Evolutionary conservation across 305 asterid genomes (phyloP).

Genomic region (Fraxinus paxiana): DNA sequence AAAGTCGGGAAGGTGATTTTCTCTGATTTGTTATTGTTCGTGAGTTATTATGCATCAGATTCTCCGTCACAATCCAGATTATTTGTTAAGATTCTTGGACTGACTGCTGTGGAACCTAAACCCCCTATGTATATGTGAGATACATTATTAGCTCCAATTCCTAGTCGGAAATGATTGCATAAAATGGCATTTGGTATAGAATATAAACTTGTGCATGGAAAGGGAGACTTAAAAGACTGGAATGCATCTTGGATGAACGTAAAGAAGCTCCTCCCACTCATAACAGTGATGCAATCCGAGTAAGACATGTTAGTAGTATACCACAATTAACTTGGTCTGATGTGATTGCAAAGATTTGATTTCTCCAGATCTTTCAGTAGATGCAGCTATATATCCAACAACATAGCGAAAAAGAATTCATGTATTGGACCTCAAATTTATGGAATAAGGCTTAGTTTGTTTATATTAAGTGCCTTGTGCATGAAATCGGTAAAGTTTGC

Average conservation of each 20-base stretch:
- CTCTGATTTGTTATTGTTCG: slow-evolving; percentile 6
- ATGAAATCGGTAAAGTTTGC: not conserved
- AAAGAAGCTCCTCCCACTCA: not conserved
- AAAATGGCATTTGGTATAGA: not conserved
- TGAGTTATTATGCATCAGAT: not conserved
- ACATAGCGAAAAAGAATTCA: not conserved
- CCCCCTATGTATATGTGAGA: not conserved
- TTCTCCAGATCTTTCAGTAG: not conserved
- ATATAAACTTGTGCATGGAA: not conserved
- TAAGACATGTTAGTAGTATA: not conserved
- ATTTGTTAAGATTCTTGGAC: not conserved
- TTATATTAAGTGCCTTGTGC: not conserved
- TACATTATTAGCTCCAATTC: not conserved
- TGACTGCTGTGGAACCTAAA: not conserved
- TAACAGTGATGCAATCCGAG: not conserved
- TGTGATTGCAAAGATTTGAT: not conserved
- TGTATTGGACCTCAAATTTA: not conserved
- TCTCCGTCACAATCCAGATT: not conserved
- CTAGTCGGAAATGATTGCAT: not conserved
- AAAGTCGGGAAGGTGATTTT: slow-evolving; percentile 82
- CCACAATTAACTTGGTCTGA: not conserved
- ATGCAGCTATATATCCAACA: not conserved
- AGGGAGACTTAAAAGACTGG: not conserved
- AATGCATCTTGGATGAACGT: not conserved
- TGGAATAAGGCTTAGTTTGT: not conserved